Conservation (phyloP, 805 yeast genomes). For the Wickerhamiella allomyrinae region DNA sequence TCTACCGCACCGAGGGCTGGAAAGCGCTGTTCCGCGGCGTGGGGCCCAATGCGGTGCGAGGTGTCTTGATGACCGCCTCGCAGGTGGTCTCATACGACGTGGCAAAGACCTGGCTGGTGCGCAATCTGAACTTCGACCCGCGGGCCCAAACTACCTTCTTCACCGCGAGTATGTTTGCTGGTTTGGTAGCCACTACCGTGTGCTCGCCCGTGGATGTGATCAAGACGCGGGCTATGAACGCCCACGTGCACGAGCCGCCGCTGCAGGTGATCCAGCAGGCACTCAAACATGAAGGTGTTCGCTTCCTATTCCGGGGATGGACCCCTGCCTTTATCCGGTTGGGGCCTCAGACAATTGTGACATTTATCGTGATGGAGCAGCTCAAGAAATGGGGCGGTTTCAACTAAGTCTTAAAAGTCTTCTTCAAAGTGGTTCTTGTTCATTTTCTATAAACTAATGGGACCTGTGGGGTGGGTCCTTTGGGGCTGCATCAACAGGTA, state of each 20-base stretch:
- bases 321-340: slow-evolving; percentile 71
- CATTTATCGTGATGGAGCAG: slow-evolving; percentile 29
- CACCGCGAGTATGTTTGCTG: slow-evolving; percentile 64
- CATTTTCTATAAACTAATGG: too few relatives aligned
- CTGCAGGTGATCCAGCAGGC: slow-evolving; percentile 38
- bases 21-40: slow-evolving; percentile 55
- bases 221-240: slow-evolving; percentile 75
- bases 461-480: too few relatives aligned
- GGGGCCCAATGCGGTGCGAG: slow-evolving; percentile 64
- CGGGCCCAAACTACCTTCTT: slow-evolving; percentile 58
- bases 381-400: slow-evolving; percentile 21
- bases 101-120: slow-evolving; percentile 47
- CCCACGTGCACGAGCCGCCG: slow-evolving; percentile 31
- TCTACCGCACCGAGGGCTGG: slow-evolving; percentile 46
- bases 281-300: slow-evolving; percentile 53
- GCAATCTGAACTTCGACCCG: slow-evolving; percentile 37
- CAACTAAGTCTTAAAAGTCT: too few relatives aligned
- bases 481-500: too few relatives aligned
- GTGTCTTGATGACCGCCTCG: slow-evolving; percentile 78
- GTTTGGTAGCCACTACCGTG: slow-evolving; percentile 78
- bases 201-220: slow-evolving; percentile 90
- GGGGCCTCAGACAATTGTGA: slow-evolving; percentile 48
- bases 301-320: slow-evolving; percentile 86
- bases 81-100: slow-evolving; percentile 81
- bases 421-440: too few relatives aligned